Percentiles rank a stretch among this genome's conserved stretches.
phyloP scores from a whole-genome alignment of 2,329 filamentous ascomycete species.

The Stachybotrys elegans region DNA sequence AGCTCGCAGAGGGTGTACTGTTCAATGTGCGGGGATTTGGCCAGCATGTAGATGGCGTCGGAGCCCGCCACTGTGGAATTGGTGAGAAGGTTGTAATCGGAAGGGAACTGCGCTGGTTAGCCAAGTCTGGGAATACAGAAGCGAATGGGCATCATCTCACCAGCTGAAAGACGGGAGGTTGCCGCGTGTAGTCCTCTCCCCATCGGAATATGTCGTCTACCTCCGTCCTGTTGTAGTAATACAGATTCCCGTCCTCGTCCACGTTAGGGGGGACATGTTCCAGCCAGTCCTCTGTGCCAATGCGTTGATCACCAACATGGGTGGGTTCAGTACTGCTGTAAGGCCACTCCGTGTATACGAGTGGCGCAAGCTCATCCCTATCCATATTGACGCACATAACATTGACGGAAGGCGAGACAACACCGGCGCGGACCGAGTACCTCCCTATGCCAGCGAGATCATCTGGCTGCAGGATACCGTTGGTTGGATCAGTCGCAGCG shows the following conservation, averaged over 20 bases:
- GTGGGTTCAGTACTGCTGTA: conserved; percentile 27
- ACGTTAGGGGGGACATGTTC: conserved; percentile 28
- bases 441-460: conserved; percentile 61
- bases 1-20: conserved; percentile 66
- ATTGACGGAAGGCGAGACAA: conserved; percentile 66
- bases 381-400: conserved; percentile 68
- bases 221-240: conserved; percentile 50
- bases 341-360: conserved; percentile 62
- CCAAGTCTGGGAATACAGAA: conserved; percentile 4
- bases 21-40: conserved; percentile 32
- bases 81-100: conserved; percentile 60
- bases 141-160: conserved; percentile 27
- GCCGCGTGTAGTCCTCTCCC: conserved; percentile 45
- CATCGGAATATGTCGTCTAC: conserved; percentile 70
- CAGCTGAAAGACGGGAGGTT: conserved; percentile 47
- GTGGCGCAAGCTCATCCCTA: conserved; percentile 51
- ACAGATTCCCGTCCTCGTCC: conserved; percentile 14
- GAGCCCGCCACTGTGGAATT: conserved; percentile 40
- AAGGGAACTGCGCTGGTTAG: conserved; percentile 39
- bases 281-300: conserved; percentile 30
- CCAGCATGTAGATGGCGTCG: conserved; percentile 63
- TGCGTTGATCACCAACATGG: conserved; percentile 26
- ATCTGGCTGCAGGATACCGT: conserved; percentile 65
- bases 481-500: conserved; percentile 56
- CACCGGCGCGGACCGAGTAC: conserved; percentile 62